phyloP scores from a whole-genome alignment of 306 rosid genomes.

The Citrullus colocynthis region DNA sequence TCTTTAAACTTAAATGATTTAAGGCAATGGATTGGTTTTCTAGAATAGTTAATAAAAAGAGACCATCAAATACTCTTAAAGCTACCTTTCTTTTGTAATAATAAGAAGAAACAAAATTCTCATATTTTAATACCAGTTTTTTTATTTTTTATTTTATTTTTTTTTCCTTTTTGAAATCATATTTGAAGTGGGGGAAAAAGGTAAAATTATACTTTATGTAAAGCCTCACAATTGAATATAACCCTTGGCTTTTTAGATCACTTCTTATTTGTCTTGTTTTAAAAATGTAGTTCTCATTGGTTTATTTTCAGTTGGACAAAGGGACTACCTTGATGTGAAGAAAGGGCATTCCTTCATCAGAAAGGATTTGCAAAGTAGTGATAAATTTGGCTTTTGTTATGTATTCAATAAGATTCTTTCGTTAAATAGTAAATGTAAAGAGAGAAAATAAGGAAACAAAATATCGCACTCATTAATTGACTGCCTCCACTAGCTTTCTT shows the following conservation, averaged over 20 bases:
- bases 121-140: neutral
- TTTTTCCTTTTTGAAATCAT: too few species aligned
- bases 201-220: neutral
- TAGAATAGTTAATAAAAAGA: neutral
- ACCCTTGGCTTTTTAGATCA: neutral
- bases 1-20: too few species aligned
- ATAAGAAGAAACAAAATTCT: neutral
- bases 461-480: neutral
- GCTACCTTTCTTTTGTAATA: neutral
- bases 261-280: neutral
- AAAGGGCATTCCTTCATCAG: neutral
- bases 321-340: neutral
- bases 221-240: neutral
- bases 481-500: neutral
- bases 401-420: neutral
- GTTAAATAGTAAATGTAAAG: neutral
- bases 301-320: neutral
- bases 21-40: neutral
- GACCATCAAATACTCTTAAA: neutral
- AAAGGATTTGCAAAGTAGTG: neutral
- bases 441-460: neutral
- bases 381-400: neutral
- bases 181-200: neutral
- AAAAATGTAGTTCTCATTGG: neutral
- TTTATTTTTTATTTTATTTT: too few species aligned